Conservation (phyloP, 192 early-diverging fungal species). For the Spinellus fusiger region DNA sequence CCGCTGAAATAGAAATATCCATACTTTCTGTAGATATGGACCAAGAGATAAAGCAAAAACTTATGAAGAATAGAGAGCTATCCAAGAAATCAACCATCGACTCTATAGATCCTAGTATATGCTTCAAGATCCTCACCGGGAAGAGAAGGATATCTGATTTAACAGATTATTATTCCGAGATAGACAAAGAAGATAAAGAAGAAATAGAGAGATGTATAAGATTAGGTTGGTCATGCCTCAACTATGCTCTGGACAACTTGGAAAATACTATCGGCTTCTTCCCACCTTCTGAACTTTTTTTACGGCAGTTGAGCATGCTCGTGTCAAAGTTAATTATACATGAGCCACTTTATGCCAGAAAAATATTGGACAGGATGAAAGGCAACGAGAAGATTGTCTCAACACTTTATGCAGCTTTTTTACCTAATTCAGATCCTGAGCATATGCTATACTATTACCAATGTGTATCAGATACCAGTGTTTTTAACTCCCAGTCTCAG, state of each 20-base stretch:
- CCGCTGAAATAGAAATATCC: constrained; percentile 16
- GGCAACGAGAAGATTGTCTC: background rate
- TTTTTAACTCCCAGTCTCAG: background rate
- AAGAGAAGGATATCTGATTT: background rate
- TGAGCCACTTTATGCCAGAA: background rate
- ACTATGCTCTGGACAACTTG: background rate
- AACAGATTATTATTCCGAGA: background rate
- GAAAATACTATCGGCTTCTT: background rate
- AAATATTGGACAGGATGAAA: background rate
- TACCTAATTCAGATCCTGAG: background rate
- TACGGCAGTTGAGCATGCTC: background rate
- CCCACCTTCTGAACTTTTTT: background rate
- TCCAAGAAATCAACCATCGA: constrained; percentile 16
- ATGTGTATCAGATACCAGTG: background rate
- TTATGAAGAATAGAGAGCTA: constrained; percentile 30
- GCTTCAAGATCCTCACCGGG: background rate
- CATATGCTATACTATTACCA: background rate
- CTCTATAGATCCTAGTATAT: constrained; percentile 13
- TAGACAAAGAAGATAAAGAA: background rate
- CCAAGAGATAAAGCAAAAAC: constrained; percentile 22
- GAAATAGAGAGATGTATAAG: background rate
- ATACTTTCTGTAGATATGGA: constrained; percentile 24
- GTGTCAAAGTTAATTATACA: background rate
- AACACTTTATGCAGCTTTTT: background rate
- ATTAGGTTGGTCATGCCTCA: background rate